phyloP scores from a whole-genome alignment of 148 eudicot genomes.

The Fagopyrum homotropicum region DNA sequence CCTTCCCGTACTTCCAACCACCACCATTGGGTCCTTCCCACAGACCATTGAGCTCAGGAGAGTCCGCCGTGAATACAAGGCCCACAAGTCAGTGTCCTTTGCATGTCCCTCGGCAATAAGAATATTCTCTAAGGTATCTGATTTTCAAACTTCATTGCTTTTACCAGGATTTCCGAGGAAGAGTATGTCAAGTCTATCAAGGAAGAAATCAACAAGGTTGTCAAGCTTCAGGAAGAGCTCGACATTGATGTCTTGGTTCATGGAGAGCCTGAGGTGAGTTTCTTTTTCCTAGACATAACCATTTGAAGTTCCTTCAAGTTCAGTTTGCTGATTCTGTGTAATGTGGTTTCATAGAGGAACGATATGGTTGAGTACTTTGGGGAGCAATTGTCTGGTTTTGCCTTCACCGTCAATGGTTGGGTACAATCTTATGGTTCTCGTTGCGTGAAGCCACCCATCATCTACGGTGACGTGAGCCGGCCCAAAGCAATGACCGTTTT shows the following conservation, averaged over 20 bases:
- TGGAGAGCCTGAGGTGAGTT: constrained; percentile 82
- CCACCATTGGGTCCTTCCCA: constrained; percentile 97
- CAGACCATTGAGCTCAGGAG: constrained; percentile 85
- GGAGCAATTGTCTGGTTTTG: constrained; percentile 92
- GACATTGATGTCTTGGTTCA: constrained; percentile 92
- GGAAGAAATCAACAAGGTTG: constrained; percentile 86
- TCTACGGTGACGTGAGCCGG: constrained; percentile 97
- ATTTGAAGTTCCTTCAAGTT: no score
- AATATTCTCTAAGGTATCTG: not conserved
- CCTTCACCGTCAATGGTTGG: constrained; percentile 88
- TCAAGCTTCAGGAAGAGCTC: constrained; percentile 89
- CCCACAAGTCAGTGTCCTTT: constrained; percentile 57
- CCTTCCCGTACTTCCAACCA: constrained; percentile 90
- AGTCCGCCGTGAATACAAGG: constrained; percentile 96
- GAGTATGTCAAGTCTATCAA: constrained; percentile 67
- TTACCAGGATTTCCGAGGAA: constrained; percentile 65
- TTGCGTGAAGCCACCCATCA: constrained; percentile 95
- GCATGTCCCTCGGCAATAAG: not conserved
- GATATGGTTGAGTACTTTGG: constrained; percentile 98
- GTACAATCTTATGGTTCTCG: constrained; percentile 96
- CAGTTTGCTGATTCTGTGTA: not conserved
- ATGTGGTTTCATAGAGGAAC: constrained; percentile 46
- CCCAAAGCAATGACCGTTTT: constrained; percentile 93
- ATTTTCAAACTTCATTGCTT: constrained; percentile 3
- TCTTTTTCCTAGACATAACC: not conserved